Conservation (phyloP, 2,329 filamentous ascomycete genomes). For the Aspergillus pseudonomiae region DNA sequence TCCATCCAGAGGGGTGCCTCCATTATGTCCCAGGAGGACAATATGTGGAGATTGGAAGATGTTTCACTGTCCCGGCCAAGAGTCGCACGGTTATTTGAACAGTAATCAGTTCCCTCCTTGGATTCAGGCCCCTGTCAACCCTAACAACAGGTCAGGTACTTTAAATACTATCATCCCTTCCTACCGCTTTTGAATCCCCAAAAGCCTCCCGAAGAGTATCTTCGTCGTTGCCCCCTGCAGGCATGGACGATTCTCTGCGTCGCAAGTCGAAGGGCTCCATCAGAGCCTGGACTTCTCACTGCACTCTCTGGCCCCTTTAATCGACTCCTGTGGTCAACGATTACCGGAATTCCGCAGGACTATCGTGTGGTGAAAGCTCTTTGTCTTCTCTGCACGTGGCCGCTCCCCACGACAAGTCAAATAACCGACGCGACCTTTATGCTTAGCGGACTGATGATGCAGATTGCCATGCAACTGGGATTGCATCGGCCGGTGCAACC, state of each 20-base stretch:
- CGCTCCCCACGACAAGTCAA: constrained; percentile 63
- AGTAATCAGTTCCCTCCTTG: constrained; percentile 33
- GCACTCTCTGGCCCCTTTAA: constrained; percentile 55
- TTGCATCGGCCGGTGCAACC: constrained; percentile 65
- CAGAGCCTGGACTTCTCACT: constrained; percentile 57
- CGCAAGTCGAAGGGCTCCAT: constrained; percentile 60
- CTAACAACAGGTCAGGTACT: constrained; percentile 53
- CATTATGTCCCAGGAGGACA: constrained; percentile 41
- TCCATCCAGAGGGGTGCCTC: constrained; percentile 36
- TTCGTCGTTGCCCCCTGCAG: constrained; percentile 59
- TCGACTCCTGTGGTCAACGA: constrained; percentile 61
- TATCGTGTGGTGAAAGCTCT: constrained; percentile 66
- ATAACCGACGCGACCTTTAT: constrained; percentile 66
- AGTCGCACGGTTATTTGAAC: constrained; percentile 47
- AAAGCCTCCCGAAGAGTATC: constrained; percentile 59
- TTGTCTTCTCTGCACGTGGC: constrained; percentile 66
- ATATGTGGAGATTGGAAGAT: constrained; percentile 55
- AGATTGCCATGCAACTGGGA: constrained; percentile 66
- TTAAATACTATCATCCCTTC: constrained; percentile 64
- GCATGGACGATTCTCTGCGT: constrained; percentile 68
- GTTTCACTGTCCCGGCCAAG: constrained; percentile 41
- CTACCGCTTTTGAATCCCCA: constrained; percentile 62
- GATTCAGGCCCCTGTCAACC: constrained; percentile 27
- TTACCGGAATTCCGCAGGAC: constrained; percentile 61
- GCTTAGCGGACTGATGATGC: constrained; percentile 66